These are phyloP conservation scores for Claviceps sp. DNA, from an alignment of 2,329 filamentous ascomycete species.

Conservation along the genomic window DNA sequence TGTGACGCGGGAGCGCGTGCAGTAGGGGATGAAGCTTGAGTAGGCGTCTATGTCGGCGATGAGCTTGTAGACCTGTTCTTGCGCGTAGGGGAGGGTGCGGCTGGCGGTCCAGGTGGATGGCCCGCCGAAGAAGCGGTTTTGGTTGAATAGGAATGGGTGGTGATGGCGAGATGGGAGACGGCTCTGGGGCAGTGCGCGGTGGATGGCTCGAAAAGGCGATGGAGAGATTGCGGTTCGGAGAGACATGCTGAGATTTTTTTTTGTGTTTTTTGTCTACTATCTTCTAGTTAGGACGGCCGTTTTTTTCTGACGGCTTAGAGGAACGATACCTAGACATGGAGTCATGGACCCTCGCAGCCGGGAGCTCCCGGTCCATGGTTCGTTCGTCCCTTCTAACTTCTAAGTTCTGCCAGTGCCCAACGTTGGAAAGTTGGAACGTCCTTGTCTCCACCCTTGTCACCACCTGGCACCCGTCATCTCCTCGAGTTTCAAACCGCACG, in stretches of 20 bases:
- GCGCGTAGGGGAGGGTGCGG: slow-evolving; percentile 64
- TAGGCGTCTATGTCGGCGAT: slow-evolving; percentile 86
- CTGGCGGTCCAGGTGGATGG: slow-evolving; percentile 47
- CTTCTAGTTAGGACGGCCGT: too few species aligned
- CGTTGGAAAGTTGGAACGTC: not conserved
- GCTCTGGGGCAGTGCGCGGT: not conserved
- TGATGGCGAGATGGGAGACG: not conserved
- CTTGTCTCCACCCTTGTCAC: slow-evolving; percentile 1
- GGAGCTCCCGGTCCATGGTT: not conserved
- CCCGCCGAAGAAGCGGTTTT: slow-evolving; percentile 1
- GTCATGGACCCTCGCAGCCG: not conserved
- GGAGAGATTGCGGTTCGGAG: not conserved
- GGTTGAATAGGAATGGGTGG: slow-evolving; percentile 8
- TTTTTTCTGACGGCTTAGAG: not conserved
- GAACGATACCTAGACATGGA: not conserved
- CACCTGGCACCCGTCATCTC: not conserved
- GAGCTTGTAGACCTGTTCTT: slow-evolving; percentile 60
- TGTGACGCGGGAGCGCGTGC: slow-evolving; percentile 63
- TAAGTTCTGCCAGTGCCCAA: not conserved
- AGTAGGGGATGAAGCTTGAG: slow-evolving; percentile 82
- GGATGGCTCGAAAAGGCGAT: not conserved
- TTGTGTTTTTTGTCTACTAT: not conserved
- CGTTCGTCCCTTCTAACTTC: not conserved
- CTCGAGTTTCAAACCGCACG: not conserved
- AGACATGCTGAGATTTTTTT: not conserved